A percentile compares a stretch with the other conserved stretches of the same genome.
Evolutionary conservation across 1,139 yeast genomes (phyloP).

Genomic region (Sugiyamaella xylanicola): DNA sequence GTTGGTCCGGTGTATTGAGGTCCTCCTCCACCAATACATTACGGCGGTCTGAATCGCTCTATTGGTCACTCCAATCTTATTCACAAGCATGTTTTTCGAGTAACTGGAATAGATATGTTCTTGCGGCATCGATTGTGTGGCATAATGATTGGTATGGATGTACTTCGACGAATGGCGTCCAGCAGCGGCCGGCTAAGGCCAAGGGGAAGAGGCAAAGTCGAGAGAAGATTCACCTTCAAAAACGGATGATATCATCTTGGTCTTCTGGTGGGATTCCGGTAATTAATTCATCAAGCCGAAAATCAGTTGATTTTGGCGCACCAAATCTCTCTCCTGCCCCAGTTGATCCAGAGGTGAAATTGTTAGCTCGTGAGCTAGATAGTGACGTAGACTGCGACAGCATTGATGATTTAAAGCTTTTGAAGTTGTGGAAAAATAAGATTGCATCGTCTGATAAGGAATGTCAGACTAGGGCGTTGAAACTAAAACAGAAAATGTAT

Average conservation of each 20-base stretch:
- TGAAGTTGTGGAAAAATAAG: slow-evolving; percentile 12
- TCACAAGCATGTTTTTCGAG: slow-evolving; percentile 9
- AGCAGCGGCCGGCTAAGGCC: not conserved
- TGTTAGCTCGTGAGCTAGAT: not conserved
- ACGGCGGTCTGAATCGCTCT: slow-evolving; percentile 16
- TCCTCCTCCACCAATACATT: slow-evolving; percentile 13
- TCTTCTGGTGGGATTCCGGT: not conserved
- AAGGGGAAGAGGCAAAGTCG: not conserved
- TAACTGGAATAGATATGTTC: slow-evolving; percentile 4
- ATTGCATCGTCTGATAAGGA: slow-evolving; percentile 6
- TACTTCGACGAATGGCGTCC: not conserved
- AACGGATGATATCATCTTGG: slow-evolving; percentile 15
- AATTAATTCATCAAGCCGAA: not conserved
- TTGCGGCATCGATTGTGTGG: slow-evolving; percentile 5
- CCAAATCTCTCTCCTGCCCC: not conserved
- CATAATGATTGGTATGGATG: slow-evolving; percentile 4
- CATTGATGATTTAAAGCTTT: not conserved
- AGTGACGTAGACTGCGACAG: not conserved
- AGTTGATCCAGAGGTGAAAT: not conserved
- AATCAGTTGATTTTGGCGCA: not conserved
- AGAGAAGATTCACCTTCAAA: not conserved
- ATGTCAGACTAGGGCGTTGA: slow-evolving; percentile 1
- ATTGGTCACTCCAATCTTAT: slow-evolving; percentile 18
- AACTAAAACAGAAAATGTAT: slow-evolving; percentile 11
- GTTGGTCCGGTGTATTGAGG: slow-evolving; percentile 15